These are phyloP conservation scores for Hypoxylon subgilvum DNA, from an alignment of 495 filamentous ascomycete species.

Conservation along the genomic window DNA sequence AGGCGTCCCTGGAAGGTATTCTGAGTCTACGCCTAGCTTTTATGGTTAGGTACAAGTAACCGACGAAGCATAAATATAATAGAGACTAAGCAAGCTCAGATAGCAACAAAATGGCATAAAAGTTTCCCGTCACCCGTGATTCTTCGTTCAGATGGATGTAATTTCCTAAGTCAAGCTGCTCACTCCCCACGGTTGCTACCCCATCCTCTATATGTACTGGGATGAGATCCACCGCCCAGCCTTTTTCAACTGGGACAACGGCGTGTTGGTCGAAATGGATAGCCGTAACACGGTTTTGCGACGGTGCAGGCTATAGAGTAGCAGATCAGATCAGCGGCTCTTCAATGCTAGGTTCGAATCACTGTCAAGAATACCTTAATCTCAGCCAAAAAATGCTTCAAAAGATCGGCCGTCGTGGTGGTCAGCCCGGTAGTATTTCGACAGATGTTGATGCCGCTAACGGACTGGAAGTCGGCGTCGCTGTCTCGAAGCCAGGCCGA, in stretches of 20 bases:
- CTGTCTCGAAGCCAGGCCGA: conserved; percentile 2
- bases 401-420: not conserved
- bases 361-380: conserved; percentile 1
- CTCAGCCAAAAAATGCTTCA: conserved; percentile 6
- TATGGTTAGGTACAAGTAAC: not conserved
- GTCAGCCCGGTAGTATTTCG: not conserved
- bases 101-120: conserved; percentile 6
- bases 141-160: conserved; percentile 5
- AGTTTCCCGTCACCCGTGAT: conserved; percentile 1
- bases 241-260: conserved; percentile 1
- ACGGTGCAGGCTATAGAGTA: not conserved
- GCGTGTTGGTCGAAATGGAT: conserved; percentile 9
- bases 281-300: conserved; percentile 5
- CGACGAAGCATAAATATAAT: no score
- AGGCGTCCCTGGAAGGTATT: no score
- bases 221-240: conserved; percentile 9
- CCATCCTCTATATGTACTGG: not conserved
- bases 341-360: not conserved
- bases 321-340: not conserved
- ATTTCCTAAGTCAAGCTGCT: not conserved
- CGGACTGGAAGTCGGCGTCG: conserved; percentile 3
- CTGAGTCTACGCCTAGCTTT: not conserved
- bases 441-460: conserved; percentile 10
- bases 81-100: not conserved
- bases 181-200: not conserved